Conservation (phyloP, 2,329 filamentous ascomycete species). For the Fusarium annulatum region DNA sequence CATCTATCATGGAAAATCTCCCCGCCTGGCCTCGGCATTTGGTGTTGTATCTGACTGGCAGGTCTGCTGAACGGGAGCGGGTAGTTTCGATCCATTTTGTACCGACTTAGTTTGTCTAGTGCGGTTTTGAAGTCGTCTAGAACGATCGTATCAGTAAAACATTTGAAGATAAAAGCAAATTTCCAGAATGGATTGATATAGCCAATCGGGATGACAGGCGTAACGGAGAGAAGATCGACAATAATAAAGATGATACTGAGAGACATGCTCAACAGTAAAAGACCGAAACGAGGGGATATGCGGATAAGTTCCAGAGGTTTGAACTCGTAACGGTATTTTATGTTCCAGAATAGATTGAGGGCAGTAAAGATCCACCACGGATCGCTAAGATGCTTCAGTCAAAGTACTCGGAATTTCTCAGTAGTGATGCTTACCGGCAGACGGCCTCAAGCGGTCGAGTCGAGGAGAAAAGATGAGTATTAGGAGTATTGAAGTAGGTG, state of each 20-base stretch:
- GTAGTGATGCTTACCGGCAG: slow-evolving; percentile 57
- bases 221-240: slow-evolving; percentile 70
- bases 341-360: slow-evolving; percentile 69
- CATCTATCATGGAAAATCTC: background rate
- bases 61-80: slow-evolving; percentile 26
- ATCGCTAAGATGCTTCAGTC: slow-evolving; percentile 54
- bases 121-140: slow-evolving; percentile 76
- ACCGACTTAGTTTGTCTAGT: slow-evolving; percentile 49
- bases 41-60: background rate
- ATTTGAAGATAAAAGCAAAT: slow-evolving; percentile 58
- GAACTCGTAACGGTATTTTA: slow-evolving; percentile 71
- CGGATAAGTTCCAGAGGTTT: slow-evolving; percentile 66
- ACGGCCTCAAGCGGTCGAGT: slow-evolving; percentile 70
- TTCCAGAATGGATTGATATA: slow-evolving; percentile 37
- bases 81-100: slow-evolving; percentile 26
- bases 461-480: slow-evolving; percentile 62
- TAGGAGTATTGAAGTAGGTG: slow-evolving; percentile 67
- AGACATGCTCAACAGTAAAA: slow-evolving; percentile 70
- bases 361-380: slow-evolving; percentile 77
- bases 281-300: slow-evolving; percentile 71
- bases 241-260: slow-evolving; percentile 70
- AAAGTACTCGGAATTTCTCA: background rate
- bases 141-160: slow-evolving; percentile 73
- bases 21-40: background rate
- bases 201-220: slow-evolving; percentile 57